Base-by-base conservation (phyloP, 495 filamentous ascomycete species). In the Penicillium psychrofluorescens region DNA sequence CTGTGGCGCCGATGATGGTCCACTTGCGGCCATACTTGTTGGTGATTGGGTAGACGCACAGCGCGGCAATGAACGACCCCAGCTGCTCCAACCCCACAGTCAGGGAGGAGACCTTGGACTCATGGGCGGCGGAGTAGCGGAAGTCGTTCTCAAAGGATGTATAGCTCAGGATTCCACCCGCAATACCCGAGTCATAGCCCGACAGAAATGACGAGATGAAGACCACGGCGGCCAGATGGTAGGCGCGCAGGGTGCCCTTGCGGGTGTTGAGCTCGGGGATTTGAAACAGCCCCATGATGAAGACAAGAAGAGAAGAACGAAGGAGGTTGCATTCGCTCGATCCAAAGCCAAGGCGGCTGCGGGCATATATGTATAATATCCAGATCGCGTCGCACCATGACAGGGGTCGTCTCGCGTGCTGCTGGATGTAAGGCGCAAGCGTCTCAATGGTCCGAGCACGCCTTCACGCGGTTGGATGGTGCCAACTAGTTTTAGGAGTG, bases 41-140 rank as follows among this genome's bases (percentile, higher is more conserved):
- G 2, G 68, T 74, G 7, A 75, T 50, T 0, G 71, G 72, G 64
- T 71, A 77, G 32, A 73, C 56, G 37, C 66, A 57, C 37, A 70
- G 52, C 44, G 68, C 74, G 0, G 67, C 70, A 14, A 69, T 49
- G 32, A 75, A 62, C 2, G 70, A 68, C 35, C 68, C 70, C 15
- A 63, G 60, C 38, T 75, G 70, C 34, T 72, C 66, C 45, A 65
- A 58, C 11, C 67, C 66, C 10, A 75, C 70, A 6, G 67, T 69
- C 28, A 72, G 62, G 16, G 67, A 57, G 35, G 64, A 67, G 29
- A 72, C 58, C 37, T 53, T 58, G 4, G 58, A 57, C 50, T 63
- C 43, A 35, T 62, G 46, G 31, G 40, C 36, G 22, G 49, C 41
- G 30, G 29, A 36, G 43, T 63, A 60, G 42, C 61, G 14, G 46